These are phyloP conservation scores for Sarocladium strictum DNA, from an alignment of 2,329 filamentous ascomycete genomes.

Conservation along the genomic window DNA sequence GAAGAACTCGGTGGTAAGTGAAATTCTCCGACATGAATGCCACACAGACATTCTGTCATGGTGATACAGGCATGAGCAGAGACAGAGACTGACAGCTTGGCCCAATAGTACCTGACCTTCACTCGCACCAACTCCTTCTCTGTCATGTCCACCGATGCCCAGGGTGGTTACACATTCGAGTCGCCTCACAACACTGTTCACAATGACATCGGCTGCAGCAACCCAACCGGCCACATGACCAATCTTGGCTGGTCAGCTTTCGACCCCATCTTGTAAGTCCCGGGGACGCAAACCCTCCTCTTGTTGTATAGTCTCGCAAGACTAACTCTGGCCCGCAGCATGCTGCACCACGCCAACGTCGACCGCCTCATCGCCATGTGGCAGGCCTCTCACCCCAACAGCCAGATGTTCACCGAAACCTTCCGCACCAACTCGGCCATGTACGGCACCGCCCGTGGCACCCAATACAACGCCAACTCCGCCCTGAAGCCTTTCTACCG, in stretches of 20 bases:
- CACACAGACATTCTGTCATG: no score
- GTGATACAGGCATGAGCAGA: no score
- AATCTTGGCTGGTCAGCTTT: constrained; percentile 34
- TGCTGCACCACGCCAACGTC: constrained; percentile 51
- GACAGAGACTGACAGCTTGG: constrained; percentile 27
- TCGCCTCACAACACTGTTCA: constrained; percentile 25
- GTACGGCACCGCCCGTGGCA: constrained; percentile 35
- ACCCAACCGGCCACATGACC: constrained; percentile 32
- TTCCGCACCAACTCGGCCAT: constrained; percentile 25
- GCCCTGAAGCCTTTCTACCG: constrained; percentile 46
- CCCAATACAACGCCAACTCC: constrained; percentile 33
- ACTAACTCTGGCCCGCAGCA: constrained; percentile 17
- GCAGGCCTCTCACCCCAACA: constrained; percentile 34
- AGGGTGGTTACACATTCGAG: constrained; percentile 34
- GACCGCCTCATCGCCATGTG: constrained; percentile 57
- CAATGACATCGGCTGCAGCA: constrained; percentile 33
- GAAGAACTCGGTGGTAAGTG: constrained; percentile 8
- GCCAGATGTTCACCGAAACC: constrained; percentile 27
- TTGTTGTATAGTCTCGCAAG: neutral
- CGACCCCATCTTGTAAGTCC: constrained; percentile 38
- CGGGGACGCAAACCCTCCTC: neutral
- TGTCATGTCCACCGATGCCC: constrained; percentile 28
- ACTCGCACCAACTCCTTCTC: constrained; percentile 28
- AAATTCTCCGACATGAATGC: neutral
- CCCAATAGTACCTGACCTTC: constrained; percentile 18